Conservation (phyloP, 768 basidiomycete genomes). For the Sporobolomyces pararoseus region DNA sequence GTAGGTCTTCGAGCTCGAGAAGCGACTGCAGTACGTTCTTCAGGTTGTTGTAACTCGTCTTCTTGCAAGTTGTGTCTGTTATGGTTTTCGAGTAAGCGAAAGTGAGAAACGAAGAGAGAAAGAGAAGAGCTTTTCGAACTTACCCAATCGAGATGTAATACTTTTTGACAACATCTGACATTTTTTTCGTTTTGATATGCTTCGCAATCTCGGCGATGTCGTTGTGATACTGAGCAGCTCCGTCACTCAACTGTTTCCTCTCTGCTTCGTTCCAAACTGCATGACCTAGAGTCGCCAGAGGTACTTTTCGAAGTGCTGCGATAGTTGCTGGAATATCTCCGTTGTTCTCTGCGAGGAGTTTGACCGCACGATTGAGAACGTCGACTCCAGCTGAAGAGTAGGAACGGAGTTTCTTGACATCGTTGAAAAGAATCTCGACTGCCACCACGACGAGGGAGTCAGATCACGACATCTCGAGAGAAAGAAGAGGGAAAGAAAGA, state of each 20-base stretch:
- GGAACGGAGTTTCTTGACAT: slow-evolving; percentile 17
- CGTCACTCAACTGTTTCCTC: slow-evolving; percentile 22
- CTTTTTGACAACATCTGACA: slow-evolving; percentile 42
- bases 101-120: not conserved
- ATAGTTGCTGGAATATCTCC: slow-evolving; percentile 26
- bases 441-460: not conserved
- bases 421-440: slow-evolving; percentile 12
- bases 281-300: slow-evolving; percentile 24
- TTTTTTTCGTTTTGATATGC: slow-evolving; percentile 35
- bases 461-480: not conserved
- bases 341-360: slow-evolving; percentile 25
- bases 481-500: not conserved
- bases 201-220: slow-evolving; percentile 41
- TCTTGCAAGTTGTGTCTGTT: slow-evolving; percentile 41
- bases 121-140: not conserved
- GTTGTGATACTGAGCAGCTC: slow-evolving; percentile 39
- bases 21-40: slow-evolving; percentile 37
- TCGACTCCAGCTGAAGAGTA: slow-evolving; percentile 40
- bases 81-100: no score
- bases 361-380: slow-evolving; percentile 35
- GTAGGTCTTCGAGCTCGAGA: slow-evolving; percentile 20
- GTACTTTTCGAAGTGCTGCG: slow-evolving; percentile 25
- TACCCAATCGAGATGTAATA: slow-evolving; percentile 41
- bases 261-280: slow-evolving; percentile 42
- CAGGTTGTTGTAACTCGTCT: slow-evolving; percentile 39